Evolutionary conservation across 169 alveolate genomes (phyloP), one percentile per base, ranked within the genome.

Genomic region (Plasmodium relictum): DNA sequence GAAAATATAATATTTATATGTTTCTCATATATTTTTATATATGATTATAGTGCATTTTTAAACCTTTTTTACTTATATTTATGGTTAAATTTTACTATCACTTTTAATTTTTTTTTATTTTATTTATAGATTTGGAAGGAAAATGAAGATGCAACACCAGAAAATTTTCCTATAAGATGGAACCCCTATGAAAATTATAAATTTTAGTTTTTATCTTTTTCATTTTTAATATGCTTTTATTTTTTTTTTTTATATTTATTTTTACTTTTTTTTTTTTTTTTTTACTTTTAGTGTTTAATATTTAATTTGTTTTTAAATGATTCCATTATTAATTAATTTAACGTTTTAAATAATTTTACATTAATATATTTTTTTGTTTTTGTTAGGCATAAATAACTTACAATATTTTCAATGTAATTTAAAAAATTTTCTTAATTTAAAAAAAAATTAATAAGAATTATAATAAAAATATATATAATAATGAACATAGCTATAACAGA

Each of bases 61-160:
- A 24, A 9, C 45, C 6, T 0, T 59, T 48, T 50, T 72, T 72
- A 31, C 41, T 8, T 45, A 42, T 59, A 18, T 72, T 24, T 50
- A 18, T 50, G 6, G 1, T 39, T 6, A 31, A 52, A 22, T 22
- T 5, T 16, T 65, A 16, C 16, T 66, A 41, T 37, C 18, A 10
- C 8, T 59, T 50, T 66, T 14, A 66, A 66, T 24, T 52, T 3
- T 22, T 41, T 41, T 22, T 56, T 22, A n/a, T 20, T 41, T 44
- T 61, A 26, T 45, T 16, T 58, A 24, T 42, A 83, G 91, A 83
- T 83, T 26, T 94, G 94, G 93, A 94, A 74, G 58, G 95, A 94
- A 88, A 94, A 94, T 70, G 93, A 90, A 54, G 94, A 86, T 24
- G 96, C 96, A 42, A 94, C 96, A 14, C 94, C 93, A 37, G 96